Evolutionary conservation across 306 rosid genomes (phyloP), one percentile per base, ranked within the genome.

Genomic region (Elaeagnus macrophylla): DNA sequence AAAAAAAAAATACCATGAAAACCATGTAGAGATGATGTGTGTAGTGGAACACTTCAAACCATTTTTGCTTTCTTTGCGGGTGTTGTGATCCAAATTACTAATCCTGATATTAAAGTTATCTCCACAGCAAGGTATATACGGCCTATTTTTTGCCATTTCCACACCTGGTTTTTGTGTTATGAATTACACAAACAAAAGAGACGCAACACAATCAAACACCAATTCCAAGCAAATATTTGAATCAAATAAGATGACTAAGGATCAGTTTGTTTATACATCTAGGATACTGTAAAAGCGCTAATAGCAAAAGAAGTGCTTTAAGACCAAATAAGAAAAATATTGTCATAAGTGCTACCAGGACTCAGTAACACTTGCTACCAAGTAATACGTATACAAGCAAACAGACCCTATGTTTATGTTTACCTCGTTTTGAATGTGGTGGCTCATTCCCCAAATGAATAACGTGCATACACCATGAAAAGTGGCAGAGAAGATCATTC

Each of bases 121-220:
- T 82, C 96, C 37, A 96, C 87, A 4, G 95, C 89, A 39, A 86
- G 74, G 76, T 82, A 84, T 76, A 91, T 82, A 15, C 93, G 76
- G 46, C 96, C 95, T 1, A 82, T 78, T 35, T 65, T 69, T 59
- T 86, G 96, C 96, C 97, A 91, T 69, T 60, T 72, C 91, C 93
- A 65, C 13, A 78, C 59, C 97, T 86, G 71, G 32, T 20, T 20
- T n/a, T 40, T 25, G 7, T 66, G 67, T 48, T 68, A 67, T 54
- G 59, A 65, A 32, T 37, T 16, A 35, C 40, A 69, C 36, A 52
- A 46, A 36, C 40, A 53, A 51, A 13, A 50, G 41, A 7, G 40
- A 18, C 15, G 15, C 48, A 41, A 64, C 36, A 40, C 53, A 20
- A 71, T 47, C 17, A 61, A 20, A 20, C 32, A 20, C 12, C 16